Conservation (phyloP, 345 rosid genomes). For the Moringa oleifera region DNA sequence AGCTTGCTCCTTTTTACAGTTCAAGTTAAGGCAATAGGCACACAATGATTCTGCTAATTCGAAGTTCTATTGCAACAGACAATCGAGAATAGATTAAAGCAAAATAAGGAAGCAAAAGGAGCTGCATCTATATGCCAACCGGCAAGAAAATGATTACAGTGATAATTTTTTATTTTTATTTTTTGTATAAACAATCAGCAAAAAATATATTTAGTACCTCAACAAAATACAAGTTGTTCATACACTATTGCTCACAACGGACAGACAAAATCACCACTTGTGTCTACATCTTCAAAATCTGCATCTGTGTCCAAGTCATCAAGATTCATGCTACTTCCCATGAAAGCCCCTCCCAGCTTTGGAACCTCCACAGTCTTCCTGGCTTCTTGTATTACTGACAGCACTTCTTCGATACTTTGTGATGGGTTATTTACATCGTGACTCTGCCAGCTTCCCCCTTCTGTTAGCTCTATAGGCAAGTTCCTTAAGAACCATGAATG, state of each 20-base stretch:
- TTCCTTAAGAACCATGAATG: constrained; percentile 66
- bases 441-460: constrained; percentile 28
- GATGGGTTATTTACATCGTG: constrained; percentile 31
- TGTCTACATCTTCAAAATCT: constrained; percentile 44
- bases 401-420: constrained; percentile 63
- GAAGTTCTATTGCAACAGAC: too few relatives aligned
- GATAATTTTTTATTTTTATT: too few relatives aligned
- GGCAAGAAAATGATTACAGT: too few relatives aligned
- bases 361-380: constrained; percentile 39
- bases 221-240: too few relatives aligned
- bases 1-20: too few relatives aligned
- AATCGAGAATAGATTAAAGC: too few relatives aligned
- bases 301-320: constrained; percentile 48
- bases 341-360: constrained; percentile 29
- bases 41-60: too few relatives aligned
- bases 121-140: too few relatives aligned
- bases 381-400: constrained; percentile 67
- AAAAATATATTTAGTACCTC: too few relatives aligned
- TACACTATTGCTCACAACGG: constrained; percentile 56
- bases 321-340: constrained; percentile 56
- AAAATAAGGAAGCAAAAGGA: too few relatives aligned
- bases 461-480: constrained; percentile 39
- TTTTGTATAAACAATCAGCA: too few relatives aligned
- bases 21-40: too few relatives aligned
- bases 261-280: constrained; percentile 83